Conservation (phyloP, 176 grass and related monocot species). For the Neostapfia colusana region DNA sequence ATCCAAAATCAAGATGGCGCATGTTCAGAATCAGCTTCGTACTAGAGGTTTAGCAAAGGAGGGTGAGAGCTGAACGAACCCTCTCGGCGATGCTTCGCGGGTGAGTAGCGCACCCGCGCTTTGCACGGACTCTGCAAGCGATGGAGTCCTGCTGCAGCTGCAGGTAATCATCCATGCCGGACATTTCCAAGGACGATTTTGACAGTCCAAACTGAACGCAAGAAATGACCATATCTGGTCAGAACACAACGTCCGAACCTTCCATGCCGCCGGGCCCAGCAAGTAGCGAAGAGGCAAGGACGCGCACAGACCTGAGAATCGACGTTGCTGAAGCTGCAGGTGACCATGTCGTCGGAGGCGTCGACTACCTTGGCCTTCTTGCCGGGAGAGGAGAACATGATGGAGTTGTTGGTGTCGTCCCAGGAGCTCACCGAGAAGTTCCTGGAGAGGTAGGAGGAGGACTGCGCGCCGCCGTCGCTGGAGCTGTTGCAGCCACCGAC, state of each 20-base stretch:
- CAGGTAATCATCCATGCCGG: conserved; percentile 63
- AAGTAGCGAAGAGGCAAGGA: neutral
- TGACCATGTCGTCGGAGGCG: conserved; percentile 55
- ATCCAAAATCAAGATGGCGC: neutral
- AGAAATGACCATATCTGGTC: neutral
- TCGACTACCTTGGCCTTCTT: conserved; percentile 52
- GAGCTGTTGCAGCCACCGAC: conserved; percentile 48
- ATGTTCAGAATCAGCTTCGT: neutral
- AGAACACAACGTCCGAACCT: conserved; percentile 8
- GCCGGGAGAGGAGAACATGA: conserved; percentile 69
- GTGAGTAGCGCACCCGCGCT: conserved; percentile 91
- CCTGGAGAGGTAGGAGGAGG: conserved; percentile 58
- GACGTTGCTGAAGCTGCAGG: conserved; percentile 65
- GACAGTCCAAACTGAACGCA: conserved; percentile 64
- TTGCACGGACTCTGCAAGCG: conserved; percentile 77
- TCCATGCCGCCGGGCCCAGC: neutral
- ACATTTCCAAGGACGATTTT: conserved; percentile 64
- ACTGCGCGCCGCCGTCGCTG: conserved; percentile 41
- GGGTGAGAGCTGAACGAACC: conserved; percentile 44
- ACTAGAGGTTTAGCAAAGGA: neutral
- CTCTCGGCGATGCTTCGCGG: conserved; percentile 92
- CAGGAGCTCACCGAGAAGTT: conserved; percentile 80
- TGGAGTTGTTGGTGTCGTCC: conserved; percentile 93
- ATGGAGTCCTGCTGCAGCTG: conserved; percentile 79
- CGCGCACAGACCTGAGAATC: conserved; percentile 50